A percentile compares a stretch with the other conserved stretches of the same genome.
Conservation (phyloP, 352 stramenopile species). For the Thraustochytrium striatum region DNA sequence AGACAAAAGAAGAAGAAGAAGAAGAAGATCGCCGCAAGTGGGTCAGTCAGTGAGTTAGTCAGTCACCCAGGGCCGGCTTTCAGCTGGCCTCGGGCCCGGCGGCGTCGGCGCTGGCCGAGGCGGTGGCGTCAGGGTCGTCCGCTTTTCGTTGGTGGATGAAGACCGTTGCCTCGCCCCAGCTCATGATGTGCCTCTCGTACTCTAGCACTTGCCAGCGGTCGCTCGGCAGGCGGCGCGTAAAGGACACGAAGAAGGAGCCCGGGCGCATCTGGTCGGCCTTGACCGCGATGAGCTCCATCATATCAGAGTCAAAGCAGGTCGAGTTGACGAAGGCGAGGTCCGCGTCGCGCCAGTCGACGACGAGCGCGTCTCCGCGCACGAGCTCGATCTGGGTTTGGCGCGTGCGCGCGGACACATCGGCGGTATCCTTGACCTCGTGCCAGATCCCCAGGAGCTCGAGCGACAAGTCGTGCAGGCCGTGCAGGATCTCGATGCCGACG, state of each 20-base stretch:
- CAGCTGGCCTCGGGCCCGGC: too few species aligned
- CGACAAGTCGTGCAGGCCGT: slow-evolving; percentile 65
- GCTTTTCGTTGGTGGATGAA: slow-evolving; percentile 56
- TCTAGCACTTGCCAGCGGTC: slow-evolving; percentile 57
- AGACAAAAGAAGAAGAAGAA: too few species aligned
- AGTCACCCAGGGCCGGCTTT: too few species aligned
- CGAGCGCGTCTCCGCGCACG: slow-evolving; percentile 64
- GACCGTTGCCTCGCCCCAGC: slow-evolving; percentile 60
- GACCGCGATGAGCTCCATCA: slow-evolving; percentile 59
- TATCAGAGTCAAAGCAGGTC: slow-evolving; percentile 71
- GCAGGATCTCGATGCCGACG: slow-evolving; percentile 78
- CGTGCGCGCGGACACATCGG: slow-evolving; percentile 50
- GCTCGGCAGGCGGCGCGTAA: slow-evolving; percentile 56
- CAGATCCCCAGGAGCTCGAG: slow-evolving; percentile 61
- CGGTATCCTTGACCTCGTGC: slow-evolving; percentile 56
- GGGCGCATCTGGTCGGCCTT: slow-evolving; percentile 49
- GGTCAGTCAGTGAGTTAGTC: too few species aligned
- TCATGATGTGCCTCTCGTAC: slow-evolving; percentile 56
- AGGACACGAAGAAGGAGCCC: slow-evolving; percentile 58
- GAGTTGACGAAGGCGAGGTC: slow-evolving; percentile 80
- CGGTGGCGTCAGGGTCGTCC: neutral
- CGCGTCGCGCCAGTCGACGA: slow-evolving; percentile 64
- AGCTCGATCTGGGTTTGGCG: slow-evolving; percentile 68
- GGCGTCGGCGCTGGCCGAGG: too few species aligned
- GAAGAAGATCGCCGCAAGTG: too few species aligned